Evolutionary conservation across 2,329 filamentous ascomycete species (phyloP).

Genomic region (Cladosporium austrohemisphaericum): DNA sequence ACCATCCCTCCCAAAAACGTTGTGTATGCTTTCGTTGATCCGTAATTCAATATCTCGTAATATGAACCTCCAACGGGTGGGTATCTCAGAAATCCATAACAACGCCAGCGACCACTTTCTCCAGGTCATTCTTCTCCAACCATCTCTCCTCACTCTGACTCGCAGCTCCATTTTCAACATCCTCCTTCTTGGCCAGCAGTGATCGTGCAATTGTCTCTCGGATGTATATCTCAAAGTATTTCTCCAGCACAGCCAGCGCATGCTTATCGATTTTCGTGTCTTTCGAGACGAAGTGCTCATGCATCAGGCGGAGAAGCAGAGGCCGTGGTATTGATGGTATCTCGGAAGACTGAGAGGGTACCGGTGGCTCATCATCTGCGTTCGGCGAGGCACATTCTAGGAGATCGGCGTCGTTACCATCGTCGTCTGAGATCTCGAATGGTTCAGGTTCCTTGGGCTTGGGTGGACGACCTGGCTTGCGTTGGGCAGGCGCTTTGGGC

Average conservation of each 20-base stretch:
- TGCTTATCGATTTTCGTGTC: constrained; percentile 71
- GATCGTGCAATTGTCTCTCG: constrained; percentile 81
- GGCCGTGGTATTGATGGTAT: constrained; percentile 61
- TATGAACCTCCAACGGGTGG: not conserved
- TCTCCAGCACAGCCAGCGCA: constrained; percentile 71
- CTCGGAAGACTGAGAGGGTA: constrained; percentile 23
- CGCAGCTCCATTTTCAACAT: constrained; percentile 31
- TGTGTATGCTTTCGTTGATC: too few species aligned
- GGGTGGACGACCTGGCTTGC: constrained; percentile 16
- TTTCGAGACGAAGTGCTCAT: constrained; percentile 71
- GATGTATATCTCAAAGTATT: constrained; percentile 89
- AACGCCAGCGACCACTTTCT: constrained; percentile 81
- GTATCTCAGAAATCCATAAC: constrained; percentile 70
- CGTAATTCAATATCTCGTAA: not conserved
- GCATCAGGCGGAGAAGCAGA: constrained; percentile 70
- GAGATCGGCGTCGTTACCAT: not conserved
- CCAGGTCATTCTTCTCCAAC: constrained; percentile 78
- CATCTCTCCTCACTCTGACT: constrained; percentile 25
- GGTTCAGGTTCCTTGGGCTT: constrained; percentile 12
- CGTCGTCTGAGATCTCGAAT: constrained; percentile 12
- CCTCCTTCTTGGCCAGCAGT: constrained; percentile 61
- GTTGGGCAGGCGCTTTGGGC: constrained; percentile 14
- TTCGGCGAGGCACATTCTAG: not conserved
- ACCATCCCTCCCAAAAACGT: not conserved
- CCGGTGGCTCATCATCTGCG: not conserved